Percentiles rank a stretch among this genome's conserved stretches.
Conservation (phyloP, 768 basidiomycete species). For the Hericium coralloides region DNA sequence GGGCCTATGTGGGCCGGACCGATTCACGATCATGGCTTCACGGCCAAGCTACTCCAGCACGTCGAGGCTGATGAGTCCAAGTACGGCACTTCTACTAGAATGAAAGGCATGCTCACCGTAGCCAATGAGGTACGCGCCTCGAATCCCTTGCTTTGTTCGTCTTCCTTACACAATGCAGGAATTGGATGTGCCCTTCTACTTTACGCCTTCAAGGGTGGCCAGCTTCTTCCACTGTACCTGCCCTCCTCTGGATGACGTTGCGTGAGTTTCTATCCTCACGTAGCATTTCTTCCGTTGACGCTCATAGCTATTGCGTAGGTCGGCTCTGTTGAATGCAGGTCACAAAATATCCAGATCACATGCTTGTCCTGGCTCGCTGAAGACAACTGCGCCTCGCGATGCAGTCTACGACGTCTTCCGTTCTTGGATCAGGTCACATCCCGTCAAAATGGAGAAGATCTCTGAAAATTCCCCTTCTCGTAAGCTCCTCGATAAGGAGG, state of each 20-base stretch:
- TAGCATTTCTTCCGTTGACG: background rate
- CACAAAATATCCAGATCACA: slow-evolving; percentile 86
- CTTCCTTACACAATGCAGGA: slow-evolving; percentile 41
- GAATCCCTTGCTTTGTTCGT: background rate
- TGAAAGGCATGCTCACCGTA: slow-evolving; percentile 93
- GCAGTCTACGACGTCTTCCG: slow-evolving; percentile 79
- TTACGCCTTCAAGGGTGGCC: slow-evolving; percentile 73
- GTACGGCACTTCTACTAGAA: slow-evolving; percentile 75
- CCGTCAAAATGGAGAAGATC: slow-evolving; percentile 80
- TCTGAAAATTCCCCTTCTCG: slow-evolving; percentile 63
- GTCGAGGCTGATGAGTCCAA: slow-evolving; percentile 49
- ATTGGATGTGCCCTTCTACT: slow-evolving; percentile 72
- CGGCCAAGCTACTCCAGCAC: slow-evolving; percentile 66
- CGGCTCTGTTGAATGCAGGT: slow-evolving; percentile 82
- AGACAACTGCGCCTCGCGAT: slow-evolving; percentile 69
- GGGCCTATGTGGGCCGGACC: slow-evolving; percentile 97
- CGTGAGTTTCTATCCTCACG: slow-evolving; percentile 38
- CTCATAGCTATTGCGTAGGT: slow-evolving; percentile 35
- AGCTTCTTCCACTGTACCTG: slow-evolving; percentile 76
- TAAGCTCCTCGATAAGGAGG: slow-evolving; percentile 56
- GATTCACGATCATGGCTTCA: slow-evolving; percentile 71
- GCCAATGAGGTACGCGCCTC: slow-evolving; percentile 64
- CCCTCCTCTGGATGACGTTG: slow-evolving; percentile 66
- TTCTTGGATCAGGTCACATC: slow-evolving; percentile 73
- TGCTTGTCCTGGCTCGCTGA: slow-evolving; percentile 80